phyloP scores from a whole-genome alignment of 768 basidiomycete genomes.

The Asterophora lycoperdoides region DNA sequence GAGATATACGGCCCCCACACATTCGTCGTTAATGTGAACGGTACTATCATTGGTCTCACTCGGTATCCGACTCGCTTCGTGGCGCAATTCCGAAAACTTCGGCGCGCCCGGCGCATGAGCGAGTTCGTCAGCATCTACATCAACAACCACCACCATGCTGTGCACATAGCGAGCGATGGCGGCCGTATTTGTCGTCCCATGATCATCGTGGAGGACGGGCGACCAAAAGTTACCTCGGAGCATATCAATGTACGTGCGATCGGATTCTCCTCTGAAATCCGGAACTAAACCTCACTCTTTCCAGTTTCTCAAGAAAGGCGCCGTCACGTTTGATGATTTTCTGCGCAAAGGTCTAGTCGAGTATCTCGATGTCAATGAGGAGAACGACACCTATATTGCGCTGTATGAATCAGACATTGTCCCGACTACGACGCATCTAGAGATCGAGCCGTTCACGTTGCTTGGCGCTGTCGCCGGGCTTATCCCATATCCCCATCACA shows the following conservation, averaged over 20 bases:
- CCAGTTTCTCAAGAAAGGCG: slow-evolving; percentile 76
- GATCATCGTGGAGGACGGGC: slow-evolving; percentile 89
- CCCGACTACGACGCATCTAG: slow-evolving; percentile 84
- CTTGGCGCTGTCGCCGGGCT: slow-evolving; percentile 97
- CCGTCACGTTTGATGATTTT: slow-evolving; percentile 90
- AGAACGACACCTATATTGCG: slow-evolving; percentile 96
- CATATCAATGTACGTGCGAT: slow-evolving; percentile 76
- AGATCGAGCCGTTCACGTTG: slow-evolving; percentile 98
- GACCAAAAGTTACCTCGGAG: slow-evolving; percentile 70
- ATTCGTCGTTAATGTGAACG: slow-evolving; percentile 96
- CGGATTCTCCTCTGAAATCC: slow-evolving; percentile 9
- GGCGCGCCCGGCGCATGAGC: slow-evolving; percentile 86
- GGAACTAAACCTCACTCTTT: slow-evolving; percentile 5
- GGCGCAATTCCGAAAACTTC: slow-evolving; percentile 82
- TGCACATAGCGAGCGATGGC: slow-evolving; percentile 96
- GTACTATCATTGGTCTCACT: slow-evolving; percentile 91
- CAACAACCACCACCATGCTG: slow-evolving; percentile 91
- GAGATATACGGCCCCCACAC: slow-evolving; percentile 94
- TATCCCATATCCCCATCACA: slow-evolving; percentile 99
- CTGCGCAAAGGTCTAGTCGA: slow-evolving; percentile 89
- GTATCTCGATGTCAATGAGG: slow-evolving; percentile 98
- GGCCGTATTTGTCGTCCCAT: slow-evolving; percentile 96
- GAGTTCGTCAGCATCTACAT: slow-evolving; percentile 97
- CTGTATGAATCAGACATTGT: slow-evolving; percentile 88
- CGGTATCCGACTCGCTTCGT: slow-evolving; percentile 84